Conservation (phyloP, 2,329 filamentous ascomycete genomes). For the Cercospora sp. region DNA sequence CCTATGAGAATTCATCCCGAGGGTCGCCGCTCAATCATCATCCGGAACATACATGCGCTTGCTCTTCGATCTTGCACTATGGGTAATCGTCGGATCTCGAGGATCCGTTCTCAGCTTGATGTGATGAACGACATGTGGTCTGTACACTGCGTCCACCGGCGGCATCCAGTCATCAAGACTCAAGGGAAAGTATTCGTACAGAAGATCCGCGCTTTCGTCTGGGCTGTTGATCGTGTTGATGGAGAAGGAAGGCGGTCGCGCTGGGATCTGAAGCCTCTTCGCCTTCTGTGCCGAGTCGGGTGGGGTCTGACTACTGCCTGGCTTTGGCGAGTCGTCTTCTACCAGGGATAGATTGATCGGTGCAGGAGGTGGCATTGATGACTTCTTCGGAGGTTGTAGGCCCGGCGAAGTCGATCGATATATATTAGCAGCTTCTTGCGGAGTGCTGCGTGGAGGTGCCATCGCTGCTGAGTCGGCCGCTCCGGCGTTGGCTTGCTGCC, state of each 20-base stretch:
- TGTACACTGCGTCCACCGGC: constrained; percentile 84
- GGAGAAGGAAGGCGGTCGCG: constrained; percentile 48
- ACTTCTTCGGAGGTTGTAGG: constrained; percentile 41
- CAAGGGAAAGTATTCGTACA: constrained; percentile 94
- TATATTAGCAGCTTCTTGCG: constrained; percentile 20
- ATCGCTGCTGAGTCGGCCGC: constrained; percentile 43
- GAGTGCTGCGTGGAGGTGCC: constrained; percentile 35
- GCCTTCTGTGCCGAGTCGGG: constrained; percentile 26
- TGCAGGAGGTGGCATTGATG: constrained; percentile 44
- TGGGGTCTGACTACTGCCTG: constrained; percentile 26
- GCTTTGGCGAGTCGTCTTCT: constrained; percentile 54
- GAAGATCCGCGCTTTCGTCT: constrained; percentile 73
- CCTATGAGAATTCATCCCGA: not conserved
- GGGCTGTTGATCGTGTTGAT: constrained; percentile 60
- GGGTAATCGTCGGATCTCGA: constrained; percentile 42
- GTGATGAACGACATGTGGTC: constrained; percentile 92
- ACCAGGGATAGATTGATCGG: constrained; percentile 58
- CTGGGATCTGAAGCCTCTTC: constrained; percentile 36
- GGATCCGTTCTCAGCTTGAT: constrained; percentile 57
- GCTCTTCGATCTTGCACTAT: constrained; percentile 23
- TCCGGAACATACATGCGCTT: constrained; percentile 15
- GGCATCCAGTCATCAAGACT: constrained; percentile 91
- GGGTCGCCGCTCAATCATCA: constrained; percentile 25
- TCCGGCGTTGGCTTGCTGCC: constrained; percentile 36
- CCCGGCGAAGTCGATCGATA: constrained; percentile 53